Percentiles rank a stretch among this genome's conserved stretches.
phyloP scores from a whole-genome alignment of 2,329 filamentous ascomycete species.

The Penicillium hesseltinei region DNA sequence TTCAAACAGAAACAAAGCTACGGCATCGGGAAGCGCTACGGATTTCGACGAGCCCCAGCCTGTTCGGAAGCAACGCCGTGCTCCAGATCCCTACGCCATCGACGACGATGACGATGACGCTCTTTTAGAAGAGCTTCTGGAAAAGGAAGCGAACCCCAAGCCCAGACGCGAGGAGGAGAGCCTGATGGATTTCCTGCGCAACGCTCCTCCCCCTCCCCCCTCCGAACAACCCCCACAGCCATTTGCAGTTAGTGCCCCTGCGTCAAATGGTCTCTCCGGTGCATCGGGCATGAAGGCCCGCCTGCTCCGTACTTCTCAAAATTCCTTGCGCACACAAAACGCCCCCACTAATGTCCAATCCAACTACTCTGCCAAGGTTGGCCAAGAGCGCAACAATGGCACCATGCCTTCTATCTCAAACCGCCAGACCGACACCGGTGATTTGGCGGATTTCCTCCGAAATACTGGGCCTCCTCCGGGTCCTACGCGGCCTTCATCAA shows the following conservation, averaged over 20 bases:
- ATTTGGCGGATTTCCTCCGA: slow-evolving; percentile 70
- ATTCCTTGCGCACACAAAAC: slow-evolving; percentile 36
- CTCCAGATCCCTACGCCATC: slow-evolving; percentile 91
- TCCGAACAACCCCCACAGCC: slow-evolving; percentile 34
- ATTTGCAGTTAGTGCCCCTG: slow-evolving; percentile 22
- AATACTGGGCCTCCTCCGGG: slow-evolving; percentile 63
- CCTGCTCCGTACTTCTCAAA: slow-evolving; percentile 34
- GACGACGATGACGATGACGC: slow-evolving; percentile 66
- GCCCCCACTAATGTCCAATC: slow-evolving; percentile 32
- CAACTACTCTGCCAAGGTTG: slow-evolving; percentile 40
- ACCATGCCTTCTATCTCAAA: slow-evolving; percentile 24
- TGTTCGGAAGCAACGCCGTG: slow-evolving; percentile 70
- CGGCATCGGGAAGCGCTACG: slow-evolving; percentile 13
- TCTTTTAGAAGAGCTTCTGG: slow-evolving; percentile 42
- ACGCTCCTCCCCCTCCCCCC: slow-evolving; percentile 45
- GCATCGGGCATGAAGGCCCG: slow-evolving; percentile 35
- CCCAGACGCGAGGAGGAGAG: slow-evolving; percentile 46
- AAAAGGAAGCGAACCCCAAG: slow-evolving; percentile 22
- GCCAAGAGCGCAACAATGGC: slow-evolving; percentile 35
- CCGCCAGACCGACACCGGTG: slow-evolving; percentile 54
- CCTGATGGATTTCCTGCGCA: slow-evolving; percentile 49
- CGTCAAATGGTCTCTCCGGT: slow-evolving; percentile 14
- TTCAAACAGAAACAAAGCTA: slow-evolving; percentile 30
- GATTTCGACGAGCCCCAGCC: slow-evolving; percentile 33
- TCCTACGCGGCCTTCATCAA: slow-evolving; percentile 15